Evolutionary conservation across 306 rosid species (phyloP), one percentile per base, ranked within the genome.

Genomic region (Fagus crenata): DNA sequence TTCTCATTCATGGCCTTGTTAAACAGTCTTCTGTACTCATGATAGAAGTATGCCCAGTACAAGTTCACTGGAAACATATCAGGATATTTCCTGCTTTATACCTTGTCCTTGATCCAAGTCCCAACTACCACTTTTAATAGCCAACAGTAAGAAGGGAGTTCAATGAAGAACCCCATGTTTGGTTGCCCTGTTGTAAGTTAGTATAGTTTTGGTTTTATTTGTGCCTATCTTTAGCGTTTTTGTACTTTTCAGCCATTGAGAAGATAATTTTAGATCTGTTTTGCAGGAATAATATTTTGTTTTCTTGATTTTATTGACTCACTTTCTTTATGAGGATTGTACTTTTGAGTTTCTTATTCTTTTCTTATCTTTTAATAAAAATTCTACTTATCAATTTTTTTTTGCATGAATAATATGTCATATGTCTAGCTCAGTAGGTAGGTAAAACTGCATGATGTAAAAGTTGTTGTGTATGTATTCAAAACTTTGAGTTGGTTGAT

Each of bases 141-240:
- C 89, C 82, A 78, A 88, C 90, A 84, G 39, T 83, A 69, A 32
- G 49, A 72, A 75, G 87, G 85, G 69, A 72, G 77, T 69, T 73
- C 84, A 88, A 81, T 79, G 51, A 60, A 81, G 83, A 78, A 60
- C 71, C 87, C 91, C 86, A 33, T 53, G 78, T 75, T 81, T 86
- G 97, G 92, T 90, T 92, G 90, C 85, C 78, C 77, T 86, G 90
- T 87, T 87, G 92, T 87, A 88, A 89, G 85, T 87, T 87, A 87
- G 87, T 87, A 55, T 84, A 71, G 85, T 87, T 79, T 86, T 86
- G 86, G 90, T 89, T 81, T 87, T 83, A 74, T 87, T 83, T 22
- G 80, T 81, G 81, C 80, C 77, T 86, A 86, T 85, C 80, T 85
- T 80, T 56, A 75, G 82, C 77, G 71, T 28, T 56, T 22, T 81